These are phyloP conservation scores for Alternaria consortialis DNA, from an alignment of 2,329 filamentous ascomycete genomes.

Conservation along the genomic window DNA sequence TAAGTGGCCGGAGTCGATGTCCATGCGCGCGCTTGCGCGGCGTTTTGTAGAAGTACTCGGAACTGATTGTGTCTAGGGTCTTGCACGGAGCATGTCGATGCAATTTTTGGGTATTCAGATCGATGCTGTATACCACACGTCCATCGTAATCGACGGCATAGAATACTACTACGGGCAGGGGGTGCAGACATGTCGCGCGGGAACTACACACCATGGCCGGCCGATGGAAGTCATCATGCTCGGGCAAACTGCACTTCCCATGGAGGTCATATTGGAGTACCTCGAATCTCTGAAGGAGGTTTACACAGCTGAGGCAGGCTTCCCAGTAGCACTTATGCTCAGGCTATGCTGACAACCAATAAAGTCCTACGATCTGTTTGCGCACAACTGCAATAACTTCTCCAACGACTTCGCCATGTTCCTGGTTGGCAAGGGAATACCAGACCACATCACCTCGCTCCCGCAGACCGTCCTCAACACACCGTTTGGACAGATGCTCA, in stretches of 20 bases:
- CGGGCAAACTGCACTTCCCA: constrained; percentile 78
- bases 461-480: constrained; percentile 86
- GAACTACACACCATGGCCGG: constrained; percentile 83
- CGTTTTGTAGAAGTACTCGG: not conserved
- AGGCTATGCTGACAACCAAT: constrained; percentile 30
- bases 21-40: not conserved
- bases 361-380: constrained; percentile 57
- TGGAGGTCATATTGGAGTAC: constrained; percentile 86
- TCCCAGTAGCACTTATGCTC: not conserved
- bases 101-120: constrained; percentile 74
- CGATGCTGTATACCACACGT: constrained; percentile 95
- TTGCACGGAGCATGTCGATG: constrained; percentile 64
- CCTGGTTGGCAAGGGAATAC: constrained; percentile 86
- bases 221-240: constrained; percentile 80
- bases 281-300: constrained; percentile 82
- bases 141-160: constrained; percentile 81
- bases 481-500: constrained; percentile 86
- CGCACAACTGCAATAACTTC: constrained; percentile 98
- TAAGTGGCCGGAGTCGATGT: constrained; percentile 18
- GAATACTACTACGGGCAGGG: constrained; percentile 94
- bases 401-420: constrained; percentile 92
- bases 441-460: constrained; percentile 83
- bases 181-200: constrained; percentile 81
- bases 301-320: constrained; percentile 77
- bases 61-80: constrained; percentile 54